Evolutionary conservation across 2,329 filamentous ascomycete genomes (phyloP), one percentile per base, ranked within the genome.

Genomic region (Sclerotinia sclerotiorum): DNA sequence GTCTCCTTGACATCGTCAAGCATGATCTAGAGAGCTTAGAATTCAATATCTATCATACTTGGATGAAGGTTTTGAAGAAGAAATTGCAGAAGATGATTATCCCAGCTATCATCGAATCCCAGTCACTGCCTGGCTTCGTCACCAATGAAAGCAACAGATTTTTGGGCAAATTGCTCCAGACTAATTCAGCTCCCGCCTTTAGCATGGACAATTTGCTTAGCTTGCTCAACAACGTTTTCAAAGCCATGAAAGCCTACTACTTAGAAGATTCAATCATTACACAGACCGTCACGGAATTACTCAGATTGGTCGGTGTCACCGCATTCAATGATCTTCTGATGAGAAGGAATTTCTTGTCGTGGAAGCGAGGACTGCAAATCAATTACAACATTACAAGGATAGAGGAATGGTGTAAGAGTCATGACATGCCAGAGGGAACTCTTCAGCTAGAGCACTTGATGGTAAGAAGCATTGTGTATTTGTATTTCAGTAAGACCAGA

Each of bases 41-140:
- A 82, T 99, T 99, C 84, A 99, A 99, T 84, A 99, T 99, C 76
- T 99, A 99, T 81, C 95, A 99, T 82, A 99, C 95, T 35, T 99
- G 95, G 95, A 99, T 99, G 95, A 99, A 99, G 85, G 92, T 97
- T 68, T 83, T 99, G 77, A 99, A 99, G 87, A 97, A 97, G 88
- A 97, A 97, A 83, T 86, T 99, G 72, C 93, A 96, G 77, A 98
- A 98, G 87, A 99, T 99, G 95, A 96, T 99, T 77, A 97, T 99
- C 65, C 95, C 95, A 1, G 95, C 95, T 68, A 99, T 99, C 79
- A 99, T 99, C 77, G 95, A 99, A 80, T 98, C 94, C 60, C 95
- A 99, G 80, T 98, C 95, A 32, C 88, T 99, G 71, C 95, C 95
- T 64, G 95, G 95, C 74, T 99, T 99, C 80, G 95, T 99, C 74